Conservation (phyloP, 2,329 filamentous ascomycete species). For the Leptographium lundbergii region DNA sequence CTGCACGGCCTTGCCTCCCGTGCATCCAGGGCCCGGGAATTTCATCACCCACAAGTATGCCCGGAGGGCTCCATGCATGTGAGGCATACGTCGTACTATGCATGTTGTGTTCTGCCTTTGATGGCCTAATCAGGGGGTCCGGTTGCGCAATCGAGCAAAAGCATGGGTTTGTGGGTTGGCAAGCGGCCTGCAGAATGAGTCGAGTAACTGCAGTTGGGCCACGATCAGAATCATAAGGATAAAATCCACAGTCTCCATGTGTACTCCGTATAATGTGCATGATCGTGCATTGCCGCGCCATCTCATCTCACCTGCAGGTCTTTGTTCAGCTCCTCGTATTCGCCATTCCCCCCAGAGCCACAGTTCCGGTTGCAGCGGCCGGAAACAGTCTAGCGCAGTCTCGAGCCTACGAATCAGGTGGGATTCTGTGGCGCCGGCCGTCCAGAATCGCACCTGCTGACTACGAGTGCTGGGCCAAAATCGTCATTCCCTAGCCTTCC, state of each 20-base stretch:
- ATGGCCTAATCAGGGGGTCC: not conserved
- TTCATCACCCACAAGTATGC: conserved; percentile 27
- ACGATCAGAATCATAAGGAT: no score
- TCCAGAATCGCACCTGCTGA: not conserved
- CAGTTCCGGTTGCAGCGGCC: not conserved
- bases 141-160: not conserved
- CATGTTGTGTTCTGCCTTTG: not conserved
- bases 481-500: conserved; percentile 10
- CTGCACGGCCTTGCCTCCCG: conserved; percentile 22
- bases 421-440: not conserved
- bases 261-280: no score
- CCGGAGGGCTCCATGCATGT: conserved; percentile 24
- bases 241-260: no score
- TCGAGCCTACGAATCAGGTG: not conserved
- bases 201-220: no score
- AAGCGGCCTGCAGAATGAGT: no score
- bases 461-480: not conserved
- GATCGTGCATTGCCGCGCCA: no score
- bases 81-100: no score
- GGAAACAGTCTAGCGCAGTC: not conserved
- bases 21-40: conserved; percentile 21
- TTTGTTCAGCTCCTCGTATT: not conserved
- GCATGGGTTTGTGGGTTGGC: not conserved
- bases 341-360: not conserved
- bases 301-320: not conserved